Evolutionary conservation across 306 rosid genomes (phyloP).

Genomic region (Abrus pulchellus): DNA sequence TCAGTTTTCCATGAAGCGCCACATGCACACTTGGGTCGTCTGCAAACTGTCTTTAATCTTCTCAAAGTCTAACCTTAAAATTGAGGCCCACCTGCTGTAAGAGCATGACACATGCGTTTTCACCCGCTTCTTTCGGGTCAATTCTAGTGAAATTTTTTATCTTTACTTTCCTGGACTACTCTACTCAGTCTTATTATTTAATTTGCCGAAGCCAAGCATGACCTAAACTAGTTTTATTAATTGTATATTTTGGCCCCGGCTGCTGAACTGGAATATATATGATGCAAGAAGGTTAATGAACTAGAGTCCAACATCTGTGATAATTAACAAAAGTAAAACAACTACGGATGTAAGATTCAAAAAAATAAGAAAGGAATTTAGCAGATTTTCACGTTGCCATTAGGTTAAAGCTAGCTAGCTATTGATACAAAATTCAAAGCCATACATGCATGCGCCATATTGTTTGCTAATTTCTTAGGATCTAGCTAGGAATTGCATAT

Average conservation of each 20-base stretch:
- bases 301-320: neutral
- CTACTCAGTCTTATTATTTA: neutral
- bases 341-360: neutral
- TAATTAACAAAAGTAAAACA: neutral
- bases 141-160: constrained; percentile 24
- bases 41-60: constrained; percentile 45
- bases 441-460: neutral
- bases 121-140: constrained; percentile 59
- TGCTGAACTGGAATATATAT: neutral
- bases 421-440: neutral
- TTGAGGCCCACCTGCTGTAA: constrained; percentile 51
- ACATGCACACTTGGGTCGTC: constrained; percentile 56
- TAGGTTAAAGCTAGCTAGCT: neutral
- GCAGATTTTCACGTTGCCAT: neutral
- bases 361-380: neutral
- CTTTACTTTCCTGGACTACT: neutral
- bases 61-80: constrained; percentile 44
- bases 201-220: neutral
- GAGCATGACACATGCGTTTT: constrained; percentile 50
- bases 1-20: constrained; percentile 65
- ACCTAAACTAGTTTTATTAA: too few species aligned
- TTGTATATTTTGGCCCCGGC: neutral
- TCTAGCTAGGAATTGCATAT: neutral
- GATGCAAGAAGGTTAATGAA: neutral
- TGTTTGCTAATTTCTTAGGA: neutral